phyloP scores from a whole-genome alignment of 1,139 yeast genomes.

The Saccharomyces pastorianus region DNA sequence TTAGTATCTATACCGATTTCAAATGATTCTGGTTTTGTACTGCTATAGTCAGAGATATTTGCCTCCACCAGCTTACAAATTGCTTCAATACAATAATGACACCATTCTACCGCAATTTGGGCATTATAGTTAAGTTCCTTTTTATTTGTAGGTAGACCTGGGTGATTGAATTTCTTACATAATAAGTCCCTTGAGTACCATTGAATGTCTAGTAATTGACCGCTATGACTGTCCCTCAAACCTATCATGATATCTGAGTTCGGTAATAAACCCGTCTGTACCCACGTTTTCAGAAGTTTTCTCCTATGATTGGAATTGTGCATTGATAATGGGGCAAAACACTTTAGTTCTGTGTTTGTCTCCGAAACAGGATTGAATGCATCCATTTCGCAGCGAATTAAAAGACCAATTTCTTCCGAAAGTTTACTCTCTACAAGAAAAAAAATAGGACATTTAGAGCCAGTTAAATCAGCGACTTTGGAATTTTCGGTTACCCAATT shows the following conservation, averaged over 20 bases:
- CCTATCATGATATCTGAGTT: conserved; percentile 27
- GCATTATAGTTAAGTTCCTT: conserved; percentile 22
- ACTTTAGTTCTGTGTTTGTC: conserved; percentile 27
- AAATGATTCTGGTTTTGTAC: conserved; percentile 13
- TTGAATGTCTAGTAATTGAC: conserved; percentile 19
- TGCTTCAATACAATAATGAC: conserved; percentile 16
- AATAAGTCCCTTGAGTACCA: conserved; percentile 18
- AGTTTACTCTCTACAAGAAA: conserved; percentile 22
- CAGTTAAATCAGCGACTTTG: not conserved
- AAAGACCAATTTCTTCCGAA: conserved; percentile 14
- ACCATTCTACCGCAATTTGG: conserved; percentile 26
- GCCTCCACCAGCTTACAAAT: conserved; percentile 14
- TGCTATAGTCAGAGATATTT: conserved; percentile 2
- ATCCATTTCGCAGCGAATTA: conserved; percentile 30
- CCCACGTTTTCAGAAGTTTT: conserved; percentile 29
- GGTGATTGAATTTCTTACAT: conserved; percentile 15
- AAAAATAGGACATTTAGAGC: conserved; percentile 11
- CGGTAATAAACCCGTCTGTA: conserved; percentile 27
- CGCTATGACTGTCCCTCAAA: conserved; percentile 20
- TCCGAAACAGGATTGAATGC: conserved; percentile 17
- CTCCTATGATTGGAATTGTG: conserved; percentile 21
- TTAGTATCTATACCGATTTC: conserved; percentile 12
- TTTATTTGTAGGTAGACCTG: conserved; percentile 10
- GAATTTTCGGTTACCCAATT: conserved; percentile 14
- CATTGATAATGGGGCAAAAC: conserved; percentile 21